These are phyloP conservation scores for Exophiala lecanii-corni DNA, from an alignment of 2,329 filamentous ascomycete species.

Conservation along the genomic window DNA sequence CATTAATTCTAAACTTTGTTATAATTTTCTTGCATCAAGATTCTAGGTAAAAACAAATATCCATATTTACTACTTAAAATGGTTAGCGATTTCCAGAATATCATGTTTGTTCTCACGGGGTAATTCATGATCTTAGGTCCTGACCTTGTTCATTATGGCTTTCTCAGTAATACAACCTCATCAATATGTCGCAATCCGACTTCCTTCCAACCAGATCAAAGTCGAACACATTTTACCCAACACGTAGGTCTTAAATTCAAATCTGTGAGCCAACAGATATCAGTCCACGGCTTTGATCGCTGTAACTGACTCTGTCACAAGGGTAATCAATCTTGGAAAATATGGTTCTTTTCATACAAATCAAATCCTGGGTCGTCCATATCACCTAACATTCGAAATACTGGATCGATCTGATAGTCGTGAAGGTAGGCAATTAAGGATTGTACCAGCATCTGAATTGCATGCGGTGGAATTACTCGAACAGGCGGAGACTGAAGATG, in stretches of 20 bases:
- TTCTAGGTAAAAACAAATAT: too few relatives aligned
- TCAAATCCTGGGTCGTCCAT: constrained; percentile 83
- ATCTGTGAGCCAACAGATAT: constrained; percentile 27
- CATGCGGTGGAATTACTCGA: constrained; percentile 69
- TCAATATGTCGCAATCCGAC: constrained; percentile 50
- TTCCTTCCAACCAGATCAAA: constrained; percentile 56
- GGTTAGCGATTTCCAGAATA: too few relatives aligned
- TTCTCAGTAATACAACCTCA: constrained; percentile 47
- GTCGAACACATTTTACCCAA: constrained; percentile 58
- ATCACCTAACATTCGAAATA: constrained; percentile 86
- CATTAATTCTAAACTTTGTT: too few relatives aligned
- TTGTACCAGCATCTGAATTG: constrained; percentile 75
- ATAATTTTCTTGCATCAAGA: too few relatives aligned
- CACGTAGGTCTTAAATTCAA: constrained; percentile 50
- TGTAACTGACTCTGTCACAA: constrained; percentile 39
- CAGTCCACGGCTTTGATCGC: constrained; percentile 21
- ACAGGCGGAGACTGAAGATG: constrained; percentile 38
- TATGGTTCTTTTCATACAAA: constrained; percentile 89
- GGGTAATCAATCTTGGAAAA: constrained; percentile 83
- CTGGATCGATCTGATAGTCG: constrained; percentile 65
- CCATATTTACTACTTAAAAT: too few relatives aligned
- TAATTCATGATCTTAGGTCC: too few relatives aligned
- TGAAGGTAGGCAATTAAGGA: constrained; percentile 61
- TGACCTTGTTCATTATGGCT: too few relatives aligned
- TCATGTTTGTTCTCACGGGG: too few relatives aligned